phyloP scores from a whole-genome alignment of 768 basidiomycete genomes.

The Coprinellus aureogranulatus region DNA sequence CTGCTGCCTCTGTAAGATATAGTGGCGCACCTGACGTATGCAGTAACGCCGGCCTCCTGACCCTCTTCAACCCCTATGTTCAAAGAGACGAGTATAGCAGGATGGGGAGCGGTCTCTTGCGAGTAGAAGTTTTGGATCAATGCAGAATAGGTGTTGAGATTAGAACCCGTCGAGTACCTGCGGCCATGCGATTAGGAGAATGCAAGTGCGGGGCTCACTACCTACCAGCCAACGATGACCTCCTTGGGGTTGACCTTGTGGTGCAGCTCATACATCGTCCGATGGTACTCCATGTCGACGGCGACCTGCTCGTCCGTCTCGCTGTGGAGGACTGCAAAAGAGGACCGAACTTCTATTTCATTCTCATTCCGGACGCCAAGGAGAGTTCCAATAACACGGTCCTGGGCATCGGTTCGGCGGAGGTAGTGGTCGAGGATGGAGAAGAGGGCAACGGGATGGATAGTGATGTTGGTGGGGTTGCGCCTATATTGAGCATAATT shows the following conservation, averaged over 20 bases:
- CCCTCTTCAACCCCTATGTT: constrained; percentile 79
- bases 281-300: constrained; percentile 95
- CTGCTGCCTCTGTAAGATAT: neutral
- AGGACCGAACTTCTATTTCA: constrained; percentile 73
- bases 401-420: constrained; percentile 75
- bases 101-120: constrained; percentile 84
- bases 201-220: constrained; percentile 17
- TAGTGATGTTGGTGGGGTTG: constrained; percentile 68
- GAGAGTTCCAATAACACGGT: constrained; percentile 92
- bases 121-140: constrained; percentile 98
- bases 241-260: constrained; percentile 82
- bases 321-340: constrained; percentile 90
- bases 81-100: constrained; percentile 86
- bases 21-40: constrained; percentile 71
- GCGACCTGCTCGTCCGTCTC: constrained; percentile 92
- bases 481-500: constrained; percentile 43
- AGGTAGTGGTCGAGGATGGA: constrained; percentile 97
- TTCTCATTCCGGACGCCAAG: constrained; percentile 75
- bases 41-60: constrained; percentile 71
- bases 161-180: constrained; percentile 92
- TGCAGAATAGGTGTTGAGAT: constrained; percentile 91
- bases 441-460: constrained; percentile 91
- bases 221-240: constrained; percentile 92
- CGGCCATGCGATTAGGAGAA: neutral
- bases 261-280: constrained; percentile 88